Base-by-base conservation (phyloP, 495 filamentous ascomycete genomes). In the Penicillium robsamsonii region DNA sequence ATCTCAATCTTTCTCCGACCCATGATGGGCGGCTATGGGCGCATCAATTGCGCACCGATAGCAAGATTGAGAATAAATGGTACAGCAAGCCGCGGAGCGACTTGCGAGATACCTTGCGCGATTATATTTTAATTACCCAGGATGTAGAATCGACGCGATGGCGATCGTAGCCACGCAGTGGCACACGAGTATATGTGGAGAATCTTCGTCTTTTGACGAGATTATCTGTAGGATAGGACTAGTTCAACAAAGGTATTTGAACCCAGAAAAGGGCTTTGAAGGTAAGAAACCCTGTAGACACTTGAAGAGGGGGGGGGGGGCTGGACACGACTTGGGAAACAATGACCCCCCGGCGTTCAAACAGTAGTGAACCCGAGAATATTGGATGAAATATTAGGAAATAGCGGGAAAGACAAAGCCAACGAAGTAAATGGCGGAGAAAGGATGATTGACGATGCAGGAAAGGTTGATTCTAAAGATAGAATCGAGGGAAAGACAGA, bases 1-100 rank as follows among this genome's bases (percentile, higher is more conserved):
- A 98, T 98, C 78, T 97, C 94, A 71, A 98, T 98, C 87, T 90
- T 88, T 70, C 85, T 75, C 62, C 85, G 78, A 66, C 85, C 85
- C 85, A 88, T 88, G 55, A 50, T 64, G 66, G 54, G 54, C 27
- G 31, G 35, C 46, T 58, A 56, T 40, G 55, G 46, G 56, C 60
- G 56, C 59, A 52, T 22, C 29, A 54, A 41, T 35, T 42, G 51
- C 54, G 61, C 55, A 38, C 35, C 48, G 33, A 44, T 20, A 35
- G 46, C 8, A 44, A 50, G 9, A 46, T 8, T 15, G 47, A 47
- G 13, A 20, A 33, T 13, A 10, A 25, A 51, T 1, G 31, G 18
- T 8, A 33, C 29, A 52, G 40, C 20, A 10, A 50, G 22, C 15
- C 17, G 41, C 58, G 30, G 25, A 18, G 48, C 22, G 33, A 38